Evolutionary conservation across 805 yeast genomes (phyloP).

Genomic region (Danielozyma ontarioensis): DNA sequence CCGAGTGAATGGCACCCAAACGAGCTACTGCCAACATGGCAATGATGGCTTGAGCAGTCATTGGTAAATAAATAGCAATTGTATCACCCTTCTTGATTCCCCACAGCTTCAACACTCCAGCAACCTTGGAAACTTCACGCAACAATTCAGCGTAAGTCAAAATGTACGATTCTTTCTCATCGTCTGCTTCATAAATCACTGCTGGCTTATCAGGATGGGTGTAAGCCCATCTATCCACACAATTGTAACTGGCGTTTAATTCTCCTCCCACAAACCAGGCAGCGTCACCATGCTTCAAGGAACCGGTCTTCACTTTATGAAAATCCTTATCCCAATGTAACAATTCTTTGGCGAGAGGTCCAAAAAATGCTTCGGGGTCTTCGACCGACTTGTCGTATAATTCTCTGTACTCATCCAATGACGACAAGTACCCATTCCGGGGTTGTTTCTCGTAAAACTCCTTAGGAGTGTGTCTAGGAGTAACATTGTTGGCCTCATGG

Average conservation of each 20-base stretch:
- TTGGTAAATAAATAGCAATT: conserved; percentile 81
- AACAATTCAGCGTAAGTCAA: conserved; percentile 70
- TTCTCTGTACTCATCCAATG: conserved; percentile 61
- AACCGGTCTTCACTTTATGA: conserved; percentile 40
- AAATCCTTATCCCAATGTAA: conserved; percentile 53
- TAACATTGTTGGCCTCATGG: conserved; percentile 55
- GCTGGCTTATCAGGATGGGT: conserved; percentile 68
- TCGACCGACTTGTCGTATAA: conserved; percentile 53
- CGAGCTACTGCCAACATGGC: conserved; percentile 74
- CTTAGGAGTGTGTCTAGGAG: conserved; percentile 46
- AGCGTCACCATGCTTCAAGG: conserved; percentile 42
- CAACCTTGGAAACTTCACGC: conserved; percentile 63
- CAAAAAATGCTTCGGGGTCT: conserved; percentile 52
- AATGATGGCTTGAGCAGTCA: conserved; percentile 76
- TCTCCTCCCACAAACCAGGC: conserved; percentile 81
- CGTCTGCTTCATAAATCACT: conserved; percentile 77
- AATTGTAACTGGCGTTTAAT: conserved; percentile 73
- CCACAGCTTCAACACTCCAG: conserved; percentile 60
- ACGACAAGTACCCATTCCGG: conserved; percentile 51
- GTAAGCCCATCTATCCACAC: conserved; percentile 79
- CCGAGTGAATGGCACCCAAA: conserved; percentile 81
- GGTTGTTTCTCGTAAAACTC: conserved; percentile 58
- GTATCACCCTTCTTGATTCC: conserved; percentile 80
- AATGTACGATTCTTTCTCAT: conserved; percentile 55
- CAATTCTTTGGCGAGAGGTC: conserved; percentile 44